Conservation (phyloP, 352 stramenopile genomes). For the Phytopythium sindhum region DNA sequence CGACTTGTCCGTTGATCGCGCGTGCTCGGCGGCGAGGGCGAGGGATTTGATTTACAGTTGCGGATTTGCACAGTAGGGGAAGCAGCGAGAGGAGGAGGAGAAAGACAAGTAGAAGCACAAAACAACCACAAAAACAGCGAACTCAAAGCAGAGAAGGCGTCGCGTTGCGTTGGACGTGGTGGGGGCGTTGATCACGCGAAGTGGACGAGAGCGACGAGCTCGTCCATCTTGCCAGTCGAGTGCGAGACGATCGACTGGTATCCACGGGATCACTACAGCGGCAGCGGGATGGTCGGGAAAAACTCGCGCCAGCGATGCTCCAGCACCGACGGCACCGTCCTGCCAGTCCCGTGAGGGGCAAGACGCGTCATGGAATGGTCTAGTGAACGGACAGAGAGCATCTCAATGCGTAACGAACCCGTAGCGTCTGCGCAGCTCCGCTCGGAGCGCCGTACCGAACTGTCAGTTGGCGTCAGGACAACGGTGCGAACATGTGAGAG, state of each 20-base stretch:
- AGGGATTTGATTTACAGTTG: slow-evolving; percentile 7
- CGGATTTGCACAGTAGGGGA: slow-evolving; percentile 1
- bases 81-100: background rate
- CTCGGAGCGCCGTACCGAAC: slow-evolving; percentile 50
- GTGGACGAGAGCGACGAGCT: background rate
- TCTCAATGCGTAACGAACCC: too few relatives aligned
- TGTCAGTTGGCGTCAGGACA: slow-evolving; percentile 13
- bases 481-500: background rate
- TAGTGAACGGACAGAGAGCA: too few relatives aligned
- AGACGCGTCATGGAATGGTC: background rate
- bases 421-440: slow-evolving; percentile 52
- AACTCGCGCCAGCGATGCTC: slow-evolving; percentile 51
- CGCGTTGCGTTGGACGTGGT: background rate
- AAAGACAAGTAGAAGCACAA: background rate
- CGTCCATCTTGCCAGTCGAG: background rate
- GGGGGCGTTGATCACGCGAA: too few relatives aligned
- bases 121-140: slow-evolving; percentile 1
- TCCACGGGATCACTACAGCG: background rate
- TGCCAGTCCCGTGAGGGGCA: slow-evolving; percentile 12
- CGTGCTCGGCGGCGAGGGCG: background rate
- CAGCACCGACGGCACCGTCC: slow-evolving; percentile 45
- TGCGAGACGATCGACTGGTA: too few relatives aligned
- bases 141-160: background rate
- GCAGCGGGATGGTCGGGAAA: slow-evolving; percentile 26
- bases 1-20: background rate